Base-by-base conservation (phyloP, 345 rosid genomes). In the Eucalyptus globulus region DNA sequence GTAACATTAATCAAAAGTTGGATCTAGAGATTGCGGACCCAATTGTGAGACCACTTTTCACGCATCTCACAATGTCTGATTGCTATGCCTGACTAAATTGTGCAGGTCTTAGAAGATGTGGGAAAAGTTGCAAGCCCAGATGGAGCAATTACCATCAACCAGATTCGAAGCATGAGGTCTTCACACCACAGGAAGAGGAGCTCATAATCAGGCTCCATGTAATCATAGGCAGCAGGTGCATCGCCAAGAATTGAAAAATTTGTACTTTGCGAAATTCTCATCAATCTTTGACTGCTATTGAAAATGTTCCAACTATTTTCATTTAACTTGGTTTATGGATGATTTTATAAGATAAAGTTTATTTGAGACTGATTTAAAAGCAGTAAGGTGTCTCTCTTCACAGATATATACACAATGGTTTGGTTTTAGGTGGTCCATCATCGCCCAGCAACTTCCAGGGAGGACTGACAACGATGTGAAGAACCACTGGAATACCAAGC, bases 401-500 rank as follows among this genome's bases (percentile, higher is more conserved):
- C 29, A 34, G 16, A 37, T 2, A 69, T 17, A 3, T 17, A 69
- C 27, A 6, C 45, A 40, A 76, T 21, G 27, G 15, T 21, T 37
- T 21, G 83, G 83, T 19, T 37, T 22, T 76, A 97, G 99, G 94
- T 97, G 99, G 99, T 92, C 97, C 44, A 93, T 98, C 85, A 97
- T 97, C 89, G 99, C 99, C 83, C 98, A 96, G 88, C 99, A 95
- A 31, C 94, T 98, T 26, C 98, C 98, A 7, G 99, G 99, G 31
- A 95, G 98, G 93, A 97, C 98, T 50, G 99, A 97, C 91, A 97
- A 97, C 80, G 99, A 98, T 90, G 98, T 98, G 89, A 98, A 98
- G 86, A 98, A 96, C 90, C 93, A 95, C 92, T 96, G 99, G 99
- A 98, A 98, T 93, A 93, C 98, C 9, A 97, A 93, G 93, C 96